Evolutionary conservation across 2,329 filamentous ascomycete genomes (phyloP), one percentile per base, ranked within the genome.

Genomic region (Cryphonectria naterciae): DNA sequence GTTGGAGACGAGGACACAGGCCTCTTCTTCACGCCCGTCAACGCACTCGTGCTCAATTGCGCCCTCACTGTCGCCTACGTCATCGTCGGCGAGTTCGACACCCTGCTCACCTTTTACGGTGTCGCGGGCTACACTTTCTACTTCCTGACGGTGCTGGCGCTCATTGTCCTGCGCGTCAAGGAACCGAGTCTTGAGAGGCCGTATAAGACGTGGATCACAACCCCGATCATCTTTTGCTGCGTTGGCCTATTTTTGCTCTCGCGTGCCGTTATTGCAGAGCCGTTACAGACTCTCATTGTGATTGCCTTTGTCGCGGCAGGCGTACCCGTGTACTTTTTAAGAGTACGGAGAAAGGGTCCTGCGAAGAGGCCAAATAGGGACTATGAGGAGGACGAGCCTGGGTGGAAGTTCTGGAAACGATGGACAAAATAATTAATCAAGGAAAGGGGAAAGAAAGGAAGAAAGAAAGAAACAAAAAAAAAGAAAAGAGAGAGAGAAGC

Each of bases 41-140:
- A 95, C 75, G 96, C 96, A 8, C 93, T 98, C 82, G 77, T 92
- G 1, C 89, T 98, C 75, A 99, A 99, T 80, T 87, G 87, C 56
- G 75, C 83, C 4, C 83, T 99, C 32, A 97, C 94, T 0, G 83
- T 87, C 4, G 83, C 87, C 1, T 99, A 98, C 83, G 90, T 97
- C 73, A 77, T 92, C 2, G 90, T 97, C 6, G 96, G 96, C 81
- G 94, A 97, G 79, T 98, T 99, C 79, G 87, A 90, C 67, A 97
- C 95, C 0, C 88, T 99, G 2, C 87, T 98, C 70, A 98, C 96
- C 0, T 99, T 99, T 79, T 98, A 98, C 82, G 96, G 96, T 70
- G 96, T 99, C 17, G 96, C 96, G 0, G 95, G 95, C 19, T 99
- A 99, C 80, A 93, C 93, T 0, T 99, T 99, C 79, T 99, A 99